A percentile compares a stretch with the other conserved stretches of the same genome.
phyloP scores from a whole-genome alignment of 176 grass and related monocot species.

The Alopecurus myosuroides region DNA sequence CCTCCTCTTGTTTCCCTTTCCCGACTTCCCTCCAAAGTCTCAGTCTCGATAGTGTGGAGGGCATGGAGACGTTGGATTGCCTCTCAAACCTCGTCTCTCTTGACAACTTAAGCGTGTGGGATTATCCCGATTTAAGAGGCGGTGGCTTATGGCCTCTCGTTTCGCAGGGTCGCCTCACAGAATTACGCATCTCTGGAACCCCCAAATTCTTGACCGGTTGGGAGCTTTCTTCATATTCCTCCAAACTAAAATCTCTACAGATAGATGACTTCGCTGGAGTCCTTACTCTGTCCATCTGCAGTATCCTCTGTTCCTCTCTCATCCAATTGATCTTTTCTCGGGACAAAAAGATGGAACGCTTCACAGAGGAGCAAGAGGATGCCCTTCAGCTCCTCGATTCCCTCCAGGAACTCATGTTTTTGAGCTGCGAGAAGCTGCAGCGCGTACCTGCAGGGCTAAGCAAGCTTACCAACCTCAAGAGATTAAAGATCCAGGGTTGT shows the following conservation, averaged over 20 bases:
- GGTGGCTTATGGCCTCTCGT: neutral
- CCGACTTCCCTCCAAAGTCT: rapidly evolving
- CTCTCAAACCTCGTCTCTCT: slow-evolving; percentile 14
- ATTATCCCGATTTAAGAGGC: neutral
- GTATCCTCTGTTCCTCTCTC: slow-evolving; percentile 1
- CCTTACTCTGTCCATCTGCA: neutral
- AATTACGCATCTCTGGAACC: rapidly evolving
- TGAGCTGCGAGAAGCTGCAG: rapidly evolving
- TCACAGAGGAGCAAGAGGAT: neutral
- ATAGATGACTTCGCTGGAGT: neutral
- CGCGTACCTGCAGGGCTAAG: neutral
- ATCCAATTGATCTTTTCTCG: rapidly evolving
- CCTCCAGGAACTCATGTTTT: neutral
- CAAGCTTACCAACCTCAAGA: neutral
- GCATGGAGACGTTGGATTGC: neutral
- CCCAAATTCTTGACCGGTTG: neutral
- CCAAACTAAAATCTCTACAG: rapidly evolving
- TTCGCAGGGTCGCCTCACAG: neutral
- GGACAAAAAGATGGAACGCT: neutral
- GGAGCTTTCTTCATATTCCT: neutral
- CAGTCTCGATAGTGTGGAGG: rapidly evolving
- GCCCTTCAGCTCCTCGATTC: neutral
- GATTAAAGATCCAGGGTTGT: rapidly evolving
- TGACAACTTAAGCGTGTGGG: rapidly evolving
- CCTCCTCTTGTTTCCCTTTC: neutral